Evolutionary conservation across 2,329 filamentous ascomycete genomes (phyloP).

Genomic region (Claviceps lovelessii): DNA sequence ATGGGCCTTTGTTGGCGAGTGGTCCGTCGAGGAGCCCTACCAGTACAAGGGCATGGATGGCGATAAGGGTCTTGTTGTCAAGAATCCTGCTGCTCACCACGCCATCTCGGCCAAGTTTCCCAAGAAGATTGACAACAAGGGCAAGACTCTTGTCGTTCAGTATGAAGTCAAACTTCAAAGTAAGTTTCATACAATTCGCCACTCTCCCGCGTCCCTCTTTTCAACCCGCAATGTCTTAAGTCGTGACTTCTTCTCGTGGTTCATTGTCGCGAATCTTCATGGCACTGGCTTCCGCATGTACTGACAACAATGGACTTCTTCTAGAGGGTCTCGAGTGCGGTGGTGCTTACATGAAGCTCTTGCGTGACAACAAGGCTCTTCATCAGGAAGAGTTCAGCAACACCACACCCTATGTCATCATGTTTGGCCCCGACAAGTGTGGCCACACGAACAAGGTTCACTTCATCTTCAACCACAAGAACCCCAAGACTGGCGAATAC

Average conservation of each 20-base stretch:
- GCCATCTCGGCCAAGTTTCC: slow-evolving; percentile 98
- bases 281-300: not conserved
- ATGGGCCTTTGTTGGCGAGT: slow-evolving; percentile 37
- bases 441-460: slow-evolving; percentile 95
- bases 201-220: too few relatives aligned
- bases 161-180: slow-evolving; percentile 99
- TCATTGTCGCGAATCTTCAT: too few relatives aligned
- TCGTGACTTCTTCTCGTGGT: too few relatives aligned
- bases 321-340: slow-evolving; percentile 89
- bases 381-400: slow-evolving; percentile 97
- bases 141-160: slow-evolving; percentile 90
- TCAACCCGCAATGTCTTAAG: too few relatives aligned
- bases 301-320: not conserved
- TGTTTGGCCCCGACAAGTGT: slow-evolving; percentile 99
- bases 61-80: slow-evolving; percentile 93
- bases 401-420: slow-evolving; percentile 93
- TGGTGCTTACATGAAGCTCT: slow-evolving; percentile 97
- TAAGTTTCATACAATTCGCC: slow-evolving; percentile 29
- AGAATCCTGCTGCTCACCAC: slow-evolving; percentile 95
- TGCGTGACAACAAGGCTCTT: slow-evolving; percentile 93
- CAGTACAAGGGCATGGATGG: slow-evolving; percentile 86
- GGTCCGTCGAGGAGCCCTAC: slow-evolving; percentile 86
- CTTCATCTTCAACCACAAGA: slow-evolving; percentile 99
- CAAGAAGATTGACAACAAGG: slow-evolving; percentile 93
- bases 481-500: slow-evolving; percentile 98